Conservation (phyloP, 805 yeast genomes). For the Ogataea pignaliae region DNA sequence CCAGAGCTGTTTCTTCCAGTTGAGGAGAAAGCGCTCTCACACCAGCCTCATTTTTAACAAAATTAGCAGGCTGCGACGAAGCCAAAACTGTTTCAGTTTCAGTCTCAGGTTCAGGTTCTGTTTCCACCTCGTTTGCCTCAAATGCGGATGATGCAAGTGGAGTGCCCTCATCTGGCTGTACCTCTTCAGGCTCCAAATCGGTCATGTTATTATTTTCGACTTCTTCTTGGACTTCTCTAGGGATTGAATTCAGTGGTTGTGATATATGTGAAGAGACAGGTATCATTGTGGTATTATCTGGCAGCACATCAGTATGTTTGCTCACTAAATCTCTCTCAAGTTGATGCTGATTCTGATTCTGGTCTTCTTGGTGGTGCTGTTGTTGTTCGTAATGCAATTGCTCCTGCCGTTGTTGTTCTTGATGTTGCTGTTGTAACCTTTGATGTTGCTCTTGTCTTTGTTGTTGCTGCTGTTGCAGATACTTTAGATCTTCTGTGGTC, state of each 20-base stretch:
- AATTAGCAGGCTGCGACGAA: too few species aligned
- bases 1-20: too few species aligned
- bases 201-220: neutral
- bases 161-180: neutral
- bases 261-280: neutral
- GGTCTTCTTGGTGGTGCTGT: neutral
- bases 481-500: neutral
- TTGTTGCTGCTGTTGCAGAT: neutral
- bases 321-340: neutral
- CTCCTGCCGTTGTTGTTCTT: neutral
- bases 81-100: neutral
- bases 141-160: neutral
- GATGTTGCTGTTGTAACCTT: neutral
- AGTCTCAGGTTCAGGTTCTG: slow-evolving; percentile 2
- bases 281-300: too few species aligned
- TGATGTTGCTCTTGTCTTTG: neutral
- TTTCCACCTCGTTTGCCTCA: neutral
- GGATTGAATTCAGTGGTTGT: neutral
- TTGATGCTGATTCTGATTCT: neutral
- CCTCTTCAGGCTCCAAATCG: neutral
- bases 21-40: too few species aligned
- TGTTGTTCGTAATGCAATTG: neutral
- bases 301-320: too few species aligned
- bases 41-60: too few species aligned
- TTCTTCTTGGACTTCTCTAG: neutral